phyloP scores from a whole-genome alignment of 2,329 filamentous ascomycete genomes.

The Purpureocillium lavendulum region DNA sequence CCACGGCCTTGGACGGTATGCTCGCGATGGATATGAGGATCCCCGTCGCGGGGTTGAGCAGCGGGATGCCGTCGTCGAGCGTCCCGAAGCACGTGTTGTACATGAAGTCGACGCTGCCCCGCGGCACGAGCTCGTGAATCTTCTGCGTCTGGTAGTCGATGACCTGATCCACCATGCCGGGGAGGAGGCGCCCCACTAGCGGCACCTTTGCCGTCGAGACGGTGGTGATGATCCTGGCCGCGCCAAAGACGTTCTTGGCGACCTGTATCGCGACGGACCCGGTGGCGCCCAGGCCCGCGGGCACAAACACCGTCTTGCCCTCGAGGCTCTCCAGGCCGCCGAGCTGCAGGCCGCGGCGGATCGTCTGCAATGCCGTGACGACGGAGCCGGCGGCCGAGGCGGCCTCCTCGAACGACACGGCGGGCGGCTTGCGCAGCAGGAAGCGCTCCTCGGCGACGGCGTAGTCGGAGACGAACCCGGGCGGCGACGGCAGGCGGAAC shows the following conservation, averaged over 20 bases:
- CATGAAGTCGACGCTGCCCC: conserved; percentile 39
- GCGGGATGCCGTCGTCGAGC: conserved; percentile 27
- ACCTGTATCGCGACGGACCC: conserved; percentile 39
- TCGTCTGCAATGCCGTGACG: conserved; percentile 34
- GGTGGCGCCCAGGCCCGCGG: conserved; percentile 39
- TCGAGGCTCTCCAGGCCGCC: conserved; percentile 28
- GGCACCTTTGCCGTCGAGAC: conserved; percentile 43
- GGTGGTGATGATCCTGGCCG: conserved; percentile 37
- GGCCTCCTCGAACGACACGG: conserved; percentile 24
- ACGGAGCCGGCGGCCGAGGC: conserved; percentile 26
- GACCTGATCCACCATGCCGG: conserved; percentile 38
- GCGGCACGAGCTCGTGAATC: conserved; percentile 26
- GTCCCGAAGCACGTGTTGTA: conserved; percentile 37
- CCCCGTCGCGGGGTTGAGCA: conserved; percentile 27
- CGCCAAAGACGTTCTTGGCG: conserved; percentile 40
- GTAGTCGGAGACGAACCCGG: conserved; percentile 33
- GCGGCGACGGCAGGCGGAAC: conserved; percentile 11
- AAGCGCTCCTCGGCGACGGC: conserved; percentile 23
- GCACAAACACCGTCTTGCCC: conserved; percentile 43
- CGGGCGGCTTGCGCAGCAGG: conserved; percentile 22
- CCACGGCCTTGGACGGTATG: conserved; percentile 20
- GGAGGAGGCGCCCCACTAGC: conserved; percentile 30
- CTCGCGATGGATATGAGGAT: conserved; percentile 32
- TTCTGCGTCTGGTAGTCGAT: conserved; percentile 40
- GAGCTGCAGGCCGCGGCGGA: conserved; percentile 28